Base-by-base conservation (phyloP, 2,329 filamentous ascomycete genomes). In the Penicillium sp. region DNA sequence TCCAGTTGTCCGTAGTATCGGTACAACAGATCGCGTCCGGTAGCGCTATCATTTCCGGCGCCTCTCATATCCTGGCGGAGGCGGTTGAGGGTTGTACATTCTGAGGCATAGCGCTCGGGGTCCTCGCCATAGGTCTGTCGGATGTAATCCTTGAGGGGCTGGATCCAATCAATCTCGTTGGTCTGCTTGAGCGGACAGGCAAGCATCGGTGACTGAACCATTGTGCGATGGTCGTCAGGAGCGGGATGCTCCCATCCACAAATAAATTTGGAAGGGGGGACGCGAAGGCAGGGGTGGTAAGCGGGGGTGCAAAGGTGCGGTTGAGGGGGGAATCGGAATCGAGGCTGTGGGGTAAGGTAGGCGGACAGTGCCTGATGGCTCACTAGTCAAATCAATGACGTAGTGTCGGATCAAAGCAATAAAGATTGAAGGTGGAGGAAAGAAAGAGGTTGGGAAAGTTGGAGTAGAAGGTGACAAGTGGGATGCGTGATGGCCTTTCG, bases 31-130 rank as follows among this genome's bases (percentile, higher is more conserved):
- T 99, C 95, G 69, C 95, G 83, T 48, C 95, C 95, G 6, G 93
- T 91, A 23, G 92, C 95, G 77, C 92, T 98, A 74, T 99, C 95
- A 77, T 96, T 96, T 23, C 95, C 93, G 31, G 95, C 95, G 33
- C 96, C 95, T 72, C 96, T 87, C 91, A 99, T 97, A 73, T 99
- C 96, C 85, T 99, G 96, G 69, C 95, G 88, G 77, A 99, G 81
- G 45, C 95, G 88, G 79, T 98, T 96, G 75, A 99, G 86, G 37
- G 92, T 96, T 43, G 87, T 88, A 80, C 95, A 98, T 83, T 99
- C 95, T 76, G 98, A 92, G 53, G 88, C 86, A 80, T 99, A 99
- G 67, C 92, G 87, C 75, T 99, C 95, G 27, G 95, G 93, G 73
- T 98, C 93, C 77, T 99, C 95, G 74, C 93, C 93, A 75, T 99